These are phyloP conservation scores for Apiosordaria backusii DNA, from an alignment of 495 filamentous ascomycete species.

Conservation along the genomic window DNA sequence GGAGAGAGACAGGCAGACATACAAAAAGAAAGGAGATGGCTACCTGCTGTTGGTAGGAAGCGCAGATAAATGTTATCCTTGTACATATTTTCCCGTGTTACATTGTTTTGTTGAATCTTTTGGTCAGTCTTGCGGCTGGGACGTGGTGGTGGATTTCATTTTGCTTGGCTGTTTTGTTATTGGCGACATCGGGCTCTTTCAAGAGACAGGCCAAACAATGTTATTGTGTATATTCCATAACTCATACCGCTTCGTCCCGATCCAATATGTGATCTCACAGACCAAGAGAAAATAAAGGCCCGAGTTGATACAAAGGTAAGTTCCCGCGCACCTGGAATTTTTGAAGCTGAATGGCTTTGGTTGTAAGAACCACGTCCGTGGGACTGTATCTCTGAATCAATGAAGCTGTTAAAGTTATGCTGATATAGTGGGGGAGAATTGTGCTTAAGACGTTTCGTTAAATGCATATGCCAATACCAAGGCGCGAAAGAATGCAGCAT, in stretches of 20 bases:
- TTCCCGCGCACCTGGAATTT: neutral
- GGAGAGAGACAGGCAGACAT: neutral
- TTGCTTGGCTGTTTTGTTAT: neutral
- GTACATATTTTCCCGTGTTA: constrained; percentile 5
- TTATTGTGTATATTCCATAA: neutral
- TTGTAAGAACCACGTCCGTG: neutral
- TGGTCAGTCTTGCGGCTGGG: neutral
- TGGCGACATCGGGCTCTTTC: neutral
- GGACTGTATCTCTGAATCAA: neutral
- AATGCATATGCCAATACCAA: neutral
- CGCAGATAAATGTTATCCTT: neutral
- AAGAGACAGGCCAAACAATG: neutral
- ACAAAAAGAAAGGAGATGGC: neutral
- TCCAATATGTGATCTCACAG: neutral
- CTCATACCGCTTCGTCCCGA: neutral
- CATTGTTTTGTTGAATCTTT: neutral
- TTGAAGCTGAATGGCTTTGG: neutral
- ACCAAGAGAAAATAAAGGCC: neutral
- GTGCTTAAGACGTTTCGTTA: too few relatives aligned
- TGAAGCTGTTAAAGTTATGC: neutral
- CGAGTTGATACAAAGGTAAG: neutral
- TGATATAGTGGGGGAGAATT: too few relatives aligned
- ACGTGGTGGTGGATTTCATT: neutral
- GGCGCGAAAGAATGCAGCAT: too few relatives aligned
- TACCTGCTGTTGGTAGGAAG: neutral